Conservation (phyloP, 129 eudicot genomes). For the Sambucus nigra region DNA sequence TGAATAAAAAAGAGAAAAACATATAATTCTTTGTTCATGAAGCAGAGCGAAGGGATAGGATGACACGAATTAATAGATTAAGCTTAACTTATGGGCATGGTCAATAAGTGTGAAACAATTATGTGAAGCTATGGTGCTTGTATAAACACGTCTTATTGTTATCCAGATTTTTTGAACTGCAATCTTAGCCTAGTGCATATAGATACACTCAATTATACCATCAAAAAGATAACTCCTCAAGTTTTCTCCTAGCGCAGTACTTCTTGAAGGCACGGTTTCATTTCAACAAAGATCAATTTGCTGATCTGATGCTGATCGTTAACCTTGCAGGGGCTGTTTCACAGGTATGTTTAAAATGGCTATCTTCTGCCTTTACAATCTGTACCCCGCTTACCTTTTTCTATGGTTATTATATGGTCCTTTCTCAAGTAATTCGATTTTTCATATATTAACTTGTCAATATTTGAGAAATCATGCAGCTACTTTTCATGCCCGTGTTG, state of each 20-base stretch:
- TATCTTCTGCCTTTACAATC: background rate
- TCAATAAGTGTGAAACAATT: no score
- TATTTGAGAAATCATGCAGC: constrained; percentile 20
- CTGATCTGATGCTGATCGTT: constrained; percentile 28
- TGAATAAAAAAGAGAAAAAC: no score
- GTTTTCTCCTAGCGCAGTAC: constrained; percentile 25
- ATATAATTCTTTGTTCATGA: no score
- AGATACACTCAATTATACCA: no score
- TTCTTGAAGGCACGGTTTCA: constrained; percentile 37
- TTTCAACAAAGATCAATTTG: constrained; percentile 36
- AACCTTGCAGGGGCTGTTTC: constrained; percentile 32
- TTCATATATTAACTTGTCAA: background rate
- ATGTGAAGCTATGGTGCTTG: no score
- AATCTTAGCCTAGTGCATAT: background rate
- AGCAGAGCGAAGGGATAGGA: no score
- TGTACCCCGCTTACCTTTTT: background rate
- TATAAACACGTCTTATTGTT: background rate
- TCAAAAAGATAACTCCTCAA: background rate
- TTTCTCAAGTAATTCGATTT: background rate
- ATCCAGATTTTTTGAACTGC: no score
- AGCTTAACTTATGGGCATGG: no score
- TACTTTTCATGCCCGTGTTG: constrained; percentile 31
- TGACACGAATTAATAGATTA: no score
- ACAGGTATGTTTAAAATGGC: constrained; percentile 15
- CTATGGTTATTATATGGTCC: background rate